A percentile compares a stretch with the other conserved stretches of the same genome.
These are phyloP conservation scores for Barnettozyma sp. DNA, from an alignment of 805 yeast genomes.

Conservation along the genomic window DNA sequence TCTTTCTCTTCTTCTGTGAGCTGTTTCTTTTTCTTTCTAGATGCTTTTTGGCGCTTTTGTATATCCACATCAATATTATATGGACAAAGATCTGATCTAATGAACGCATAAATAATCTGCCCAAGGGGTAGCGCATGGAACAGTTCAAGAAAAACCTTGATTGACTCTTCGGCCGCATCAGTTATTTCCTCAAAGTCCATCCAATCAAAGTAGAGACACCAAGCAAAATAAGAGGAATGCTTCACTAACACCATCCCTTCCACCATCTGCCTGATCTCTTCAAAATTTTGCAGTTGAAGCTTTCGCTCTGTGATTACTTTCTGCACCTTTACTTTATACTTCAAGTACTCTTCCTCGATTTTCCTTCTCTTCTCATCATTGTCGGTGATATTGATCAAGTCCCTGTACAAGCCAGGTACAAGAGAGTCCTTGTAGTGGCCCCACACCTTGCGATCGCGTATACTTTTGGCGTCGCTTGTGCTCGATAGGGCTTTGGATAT, in stretches of 20 bases:
- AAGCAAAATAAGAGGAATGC: conserved; percentile 54
- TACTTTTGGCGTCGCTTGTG: conserved; percentile 1
- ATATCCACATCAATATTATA: conserved; percentile 29
- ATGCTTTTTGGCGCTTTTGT: conserved; percentile 13
- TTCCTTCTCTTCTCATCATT: conserved; percentile 54
- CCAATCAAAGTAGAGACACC: conserved; percentile 75
- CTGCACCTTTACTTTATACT: conserved; percentile 49
- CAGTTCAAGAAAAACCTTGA: conserved; percentile 45
- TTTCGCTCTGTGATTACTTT: conserved; percentile 42
- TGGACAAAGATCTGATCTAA: conserved; percentile 62
- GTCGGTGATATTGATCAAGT: conserved; percentile 49
- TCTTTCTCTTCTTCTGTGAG: conserved; percentile 14
- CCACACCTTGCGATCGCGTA: conserved; percentile 37
- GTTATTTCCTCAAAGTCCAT: conserved; percentile 46
- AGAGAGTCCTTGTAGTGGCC: conserved; percentile 42
- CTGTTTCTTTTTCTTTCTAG: conserved; percentile 12
- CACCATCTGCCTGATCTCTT: conserved; percentile 46
- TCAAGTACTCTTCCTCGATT: conserved; percentile 54
- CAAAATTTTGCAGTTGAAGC: conserved; percentile 32
- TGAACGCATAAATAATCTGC: conserved; percentile 51
- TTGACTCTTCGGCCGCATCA: conserved; percentile 39
- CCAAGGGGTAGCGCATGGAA: conserved; percentile 62
- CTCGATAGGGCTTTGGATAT: conserved; percentile 37
- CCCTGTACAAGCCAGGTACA: conserved; percentile 46
- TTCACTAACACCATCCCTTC: conserved; percentile 69